phyloP scores from a whole-genome alignment of 2,329 filamentous ascomycete species.

The Aspergillus melleus region DNA sequence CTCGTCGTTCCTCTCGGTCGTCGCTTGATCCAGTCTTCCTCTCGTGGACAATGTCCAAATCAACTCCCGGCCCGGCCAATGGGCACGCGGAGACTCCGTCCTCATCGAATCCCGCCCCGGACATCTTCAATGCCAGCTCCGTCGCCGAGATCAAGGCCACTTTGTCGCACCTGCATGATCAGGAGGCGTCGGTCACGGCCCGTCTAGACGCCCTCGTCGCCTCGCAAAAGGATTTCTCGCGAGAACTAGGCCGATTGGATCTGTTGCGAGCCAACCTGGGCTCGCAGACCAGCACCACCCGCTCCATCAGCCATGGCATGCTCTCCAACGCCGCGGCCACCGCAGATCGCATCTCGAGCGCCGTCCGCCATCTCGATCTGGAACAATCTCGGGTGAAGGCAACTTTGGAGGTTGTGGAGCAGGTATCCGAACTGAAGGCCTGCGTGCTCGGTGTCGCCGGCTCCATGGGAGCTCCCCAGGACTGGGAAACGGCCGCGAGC shows the following conservation, averaged over 20 bases:
- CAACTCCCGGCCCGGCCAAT: constrained; percentile 22
- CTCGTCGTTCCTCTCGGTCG: neutral
- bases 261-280: constrained; percentile 84
- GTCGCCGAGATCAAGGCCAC: constrained; percentile 77
- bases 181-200: constrained; percentile 71
- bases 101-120: constrained; percentile 18
- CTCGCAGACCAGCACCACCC: constrained; percentile 78
- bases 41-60: constrained; percentile 22
- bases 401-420: constrained; percentile 88
- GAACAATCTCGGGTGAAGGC: constrained; percentile 91
- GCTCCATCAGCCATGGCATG: constrained; percentile 86
- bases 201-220: constrained; percentile 75
- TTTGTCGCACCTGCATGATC: constrained; percentile 71
- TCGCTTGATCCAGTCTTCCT: neutral
- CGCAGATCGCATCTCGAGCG: constrained; percentile 78
- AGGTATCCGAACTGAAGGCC: constrained; percentile 94
- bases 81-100: constrained; percentile 21
- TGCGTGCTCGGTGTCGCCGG: constrained; percentile 93
- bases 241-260: constrained; percentile 84
- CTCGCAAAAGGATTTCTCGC: constrained; percentile 81
- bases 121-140: constrained; percentile 69
- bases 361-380: constrained; percentile 82
- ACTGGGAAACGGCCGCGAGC: constrained; percentile 94
- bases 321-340: constrained; percentile 82
- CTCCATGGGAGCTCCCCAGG: constrained; percentile 95